Conservation (phyloP, 352 stramenopile genomes). For the Pythium sp. region DNA sequence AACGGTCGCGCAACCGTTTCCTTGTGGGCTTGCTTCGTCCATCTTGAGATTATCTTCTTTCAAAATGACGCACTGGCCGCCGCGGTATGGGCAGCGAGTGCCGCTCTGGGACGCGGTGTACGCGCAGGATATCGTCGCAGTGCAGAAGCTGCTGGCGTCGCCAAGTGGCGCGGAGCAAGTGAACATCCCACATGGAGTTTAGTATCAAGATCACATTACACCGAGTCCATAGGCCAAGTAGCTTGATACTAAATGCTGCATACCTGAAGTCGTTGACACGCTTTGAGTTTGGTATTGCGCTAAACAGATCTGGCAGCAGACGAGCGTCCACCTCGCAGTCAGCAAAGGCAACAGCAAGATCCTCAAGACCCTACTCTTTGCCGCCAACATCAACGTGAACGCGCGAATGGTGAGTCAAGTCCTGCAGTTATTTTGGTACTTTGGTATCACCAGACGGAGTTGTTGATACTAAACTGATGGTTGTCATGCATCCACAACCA, state of each 20-base stretch:
- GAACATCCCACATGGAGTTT: slow-evolving; percentile 49
- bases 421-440: not conserved
- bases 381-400: slow-evolving; percentile 35
- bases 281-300: not conserved
- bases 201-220: not conserved
- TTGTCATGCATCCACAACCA: too few relatives aligned
- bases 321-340: slow-evolving; percentile 57
- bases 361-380: slow-evolving; percentile 52
- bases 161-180: slow-evolving; percentile 32
- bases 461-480: not conserved
- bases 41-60: not conserved
- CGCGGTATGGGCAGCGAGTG: slow-evolving; percentile 35
- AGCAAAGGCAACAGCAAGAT: slow-evolving; percentile 51
- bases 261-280: not conserved
- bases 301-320: slow-evolving; percentile 54
- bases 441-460: not conserved
- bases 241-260: not conserved
- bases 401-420: slow-evolving; percentile 31
- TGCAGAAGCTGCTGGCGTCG: slow-evolving; percentile 42
- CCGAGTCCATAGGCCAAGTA: not conserved
- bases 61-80: slow-evolving; percentile 35
- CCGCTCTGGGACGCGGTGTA: slow-evolving; percentile 69
- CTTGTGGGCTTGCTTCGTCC: not conserved
- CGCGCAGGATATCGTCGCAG: slow-evolving; percentile 25
- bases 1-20: slow-evolving; percentile 6